Base-by-base conservation (phyloP, 2,329 filamentous ascomycete species). In the Leptographium galeiforme region DNA sequence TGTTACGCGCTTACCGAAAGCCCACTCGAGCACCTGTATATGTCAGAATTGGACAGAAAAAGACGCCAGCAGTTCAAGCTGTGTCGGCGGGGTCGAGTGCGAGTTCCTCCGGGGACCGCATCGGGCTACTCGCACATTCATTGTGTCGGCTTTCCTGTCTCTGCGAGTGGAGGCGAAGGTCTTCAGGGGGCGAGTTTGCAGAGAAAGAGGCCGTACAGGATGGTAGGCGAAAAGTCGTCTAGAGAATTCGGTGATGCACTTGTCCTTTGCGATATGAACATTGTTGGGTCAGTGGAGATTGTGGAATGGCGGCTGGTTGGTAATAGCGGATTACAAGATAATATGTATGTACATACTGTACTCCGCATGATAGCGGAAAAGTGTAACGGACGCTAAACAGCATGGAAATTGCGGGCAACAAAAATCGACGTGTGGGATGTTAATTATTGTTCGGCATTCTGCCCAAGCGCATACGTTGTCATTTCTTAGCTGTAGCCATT, bases 1-100 rank as follows among this genome's bases (percentile, higher is more conserved):
- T 76, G 93, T 98, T 81, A 97, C 94, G 70, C 93, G 93, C 80
- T 96, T 97, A 61, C 93, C 93, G 66, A 98, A 98, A 41, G 91
- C 91, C 90, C 93, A 98, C 80, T 98, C 93, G 57, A 98, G 80
- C 66, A 97, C 88, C 88, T 96, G 62, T n/a, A 33, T 18, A 13
- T 39, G 34, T 49, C 32, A 47, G 45, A 2, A 34, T 10, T 7
- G 11, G 45, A 30, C 8, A n/a, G 6, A 33, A n/a, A 25, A 33
- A 33, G 30, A 46, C 25, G 30, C n/a, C 44, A 8, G 30, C 19
- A 25, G 25, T 2, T 45, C 25, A 12, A 3, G 12, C 43, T 11
- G 12, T 30, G 18, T 19, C 41, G 25, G 25, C 25, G 25, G 25
- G 25, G 25, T 25, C 5, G 25, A 5, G 25, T 25, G 25, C 19